phyloP scores from a whole-genome alignment of 1,284 basidiomycete species.

The Afroboletus lepidellus region DNA sequence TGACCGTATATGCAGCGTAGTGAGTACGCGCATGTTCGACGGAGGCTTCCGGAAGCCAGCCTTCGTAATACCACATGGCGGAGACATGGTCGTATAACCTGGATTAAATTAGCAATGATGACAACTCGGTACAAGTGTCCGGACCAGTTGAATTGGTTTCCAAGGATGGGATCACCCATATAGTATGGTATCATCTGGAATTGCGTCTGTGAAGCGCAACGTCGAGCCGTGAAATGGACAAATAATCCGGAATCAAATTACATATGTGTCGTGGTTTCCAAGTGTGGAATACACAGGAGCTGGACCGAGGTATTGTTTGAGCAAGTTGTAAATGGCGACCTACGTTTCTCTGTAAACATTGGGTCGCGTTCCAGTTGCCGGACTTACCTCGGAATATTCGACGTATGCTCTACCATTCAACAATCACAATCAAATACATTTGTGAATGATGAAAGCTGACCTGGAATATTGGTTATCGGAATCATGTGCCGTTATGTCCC shows the following conservation, averaged over 20 bases:
- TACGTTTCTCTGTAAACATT: slow-evolving; percentile 24
- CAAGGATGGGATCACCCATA: slow-evolving; percentile 47
- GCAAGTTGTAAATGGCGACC: slow-evolving; percentile 61
- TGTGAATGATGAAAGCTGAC: slow-evolving; percentile 26
- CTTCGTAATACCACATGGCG: slow-evolving; percentile 63
- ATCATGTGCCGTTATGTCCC: slow-evolving; percentile 76
- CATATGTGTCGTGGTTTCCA: slow-evolving; percentile 74
- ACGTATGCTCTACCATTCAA: slow-evolving; percentile 40
- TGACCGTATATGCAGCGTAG: slow-evolving; percentile 71
- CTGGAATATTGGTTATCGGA: slow-evolving; percentile 63
- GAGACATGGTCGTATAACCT: slow-evolving; percentile 77
- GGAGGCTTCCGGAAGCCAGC: slow-evolving; percentile 63
- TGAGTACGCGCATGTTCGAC: slow-evolving; percentile 62
- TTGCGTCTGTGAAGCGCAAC: slow-evolving; percentile 38
- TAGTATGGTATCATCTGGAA: slow-evolving; percentile 64
- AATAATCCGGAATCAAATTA: slow-evolving; percentile 28
- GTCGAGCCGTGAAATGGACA: background rate
- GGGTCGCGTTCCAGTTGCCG: no score
- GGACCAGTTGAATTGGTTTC: slow-evolving; percentile 61
- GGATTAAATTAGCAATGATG: background rate
- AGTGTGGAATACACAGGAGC: slow-evolving; percentile 69
- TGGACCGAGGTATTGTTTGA: slow-evolving; percentile 55
- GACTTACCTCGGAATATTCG: slow-evolving; percentile 52
- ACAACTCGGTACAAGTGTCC: background rate
- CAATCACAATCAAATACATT: background rate